A percentile compares a stretch with the other conserved stretches of the same genome.
Evolutionary conservation across 2,329 filamentous ascomycete species (phyloP).

Genomic region (Alternaria tenuissima): DNA sequence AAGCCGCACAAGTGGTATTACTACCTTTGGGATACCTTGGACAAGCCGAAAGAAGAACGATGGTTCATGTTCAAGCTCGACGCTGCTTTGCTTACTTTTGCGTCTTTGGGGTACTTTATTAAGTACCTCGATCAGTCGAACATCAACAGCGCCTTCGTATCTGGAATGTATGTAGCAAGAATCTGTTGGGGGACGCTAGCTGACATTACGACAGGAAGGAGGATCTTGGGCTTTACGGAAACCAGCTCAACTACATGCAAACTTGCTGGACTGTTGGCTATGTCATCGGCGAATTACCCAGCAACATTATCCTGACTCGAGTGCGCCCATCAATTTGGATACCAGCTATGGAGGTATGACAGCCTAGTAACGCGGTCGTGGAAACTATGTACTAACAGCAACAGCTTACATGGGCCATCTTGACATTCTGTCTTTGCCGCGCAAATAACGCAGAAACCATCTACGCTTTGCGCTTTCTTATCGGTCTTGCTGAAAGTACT

Average conservation of each 20-base stretch:
- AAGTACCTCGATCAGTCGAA: constrained; percentile 38
- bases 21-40: constrained; percentile 34
- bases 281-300: constrained; percentile 48
- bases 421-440: constrained; percentile 14
- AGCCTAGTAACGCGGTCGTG: background rate
- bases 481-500: constrained; percentile 55
- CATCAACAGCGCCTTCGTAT: constrained; percentile 38
- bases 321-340: constrained; percentile 21
- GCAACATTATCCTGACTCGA: constrained; percentile 35
- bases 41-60: constrained; percentile 31
- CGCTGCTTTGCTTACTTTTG: constrained; percentile 58
- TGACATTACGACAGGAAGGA: constrained; percentile 23
- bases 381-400: background rate
- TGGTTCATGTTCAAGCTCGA: constrained; percentile 39
- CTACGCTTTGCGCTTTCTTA: constrained; percentile 25
- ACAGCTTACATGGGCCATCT: constrained; percentile 13
- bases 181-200: accelerated
- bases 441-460: constrained; percentile 14
- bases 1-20: constrained; percentile 23
- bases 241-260: constrained; percentile 54
- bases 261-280: constrained; percentile 69
- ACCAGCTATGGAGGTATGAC: constrained; percentile 16
- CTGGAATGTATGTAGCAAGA: constrained; percentile 24
- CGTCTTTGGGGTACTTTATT: constrained; percentile 42
- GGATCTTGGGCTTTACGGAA: constrained; percentile 32